Evolutionary conservation across 225 moss, liverwort and hornwort genomes (phyloP).

Genomic region (Ulota crispa): DNA sequence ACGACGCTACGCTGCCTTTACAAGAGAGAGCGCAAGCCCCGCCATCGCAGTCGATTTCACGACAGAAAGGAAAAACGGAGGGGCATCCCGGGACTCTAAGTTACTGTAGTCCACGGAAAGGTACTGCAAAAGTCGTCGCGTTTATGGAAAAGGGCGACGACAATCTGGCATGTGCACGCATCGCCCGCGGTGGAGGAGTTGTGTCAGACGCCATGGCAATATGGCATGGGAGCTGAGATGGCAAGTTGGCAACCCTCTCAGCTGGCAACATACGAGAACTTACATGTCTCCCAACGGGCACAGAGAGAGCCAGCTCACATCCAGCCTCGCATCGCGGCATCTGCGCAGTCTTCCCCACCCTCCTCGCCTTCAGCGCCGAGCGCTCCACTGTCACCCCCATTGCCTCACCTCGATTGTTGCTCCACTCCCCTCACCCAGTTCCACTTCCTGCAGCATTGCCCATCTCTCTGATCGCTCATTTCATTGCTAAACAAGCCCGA

Average conservation of each 20-base stretch:
- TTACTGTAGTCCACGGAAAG: background rate
- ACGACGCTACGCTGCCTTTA: background rate
- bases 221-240: background rate
- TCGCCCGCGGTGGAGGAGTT: too few relatives aligned
- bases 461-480: too few relatives aligned
- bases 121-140: background rate
- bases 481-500: background rate
- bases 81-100: too few relatives aligned
- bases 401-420: too few relatives aligned
- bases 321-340: slow-evolving; percentile 7
- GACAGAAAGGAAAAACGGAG: too few relatives aligned
- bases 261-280: background rate
- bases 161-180: background rate
- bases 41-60: too few relatives aligned
- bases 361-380: too few relatives aligned
- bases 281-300: background rate
- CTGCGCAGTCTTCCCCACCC: background rate
- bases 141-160: background rate
- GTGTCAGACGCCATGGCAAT: background rate
- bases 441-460: background rate
- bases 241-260: background rate
- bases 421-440: background rate
- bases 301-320: background rate
- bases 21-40: background rate
- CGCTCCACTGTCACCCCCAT: too few relatives aligned